phyloP scores from a whole-genome alignment of 768 basidiomycete genomes.

The Multifurca ochricompacta region DNA sequence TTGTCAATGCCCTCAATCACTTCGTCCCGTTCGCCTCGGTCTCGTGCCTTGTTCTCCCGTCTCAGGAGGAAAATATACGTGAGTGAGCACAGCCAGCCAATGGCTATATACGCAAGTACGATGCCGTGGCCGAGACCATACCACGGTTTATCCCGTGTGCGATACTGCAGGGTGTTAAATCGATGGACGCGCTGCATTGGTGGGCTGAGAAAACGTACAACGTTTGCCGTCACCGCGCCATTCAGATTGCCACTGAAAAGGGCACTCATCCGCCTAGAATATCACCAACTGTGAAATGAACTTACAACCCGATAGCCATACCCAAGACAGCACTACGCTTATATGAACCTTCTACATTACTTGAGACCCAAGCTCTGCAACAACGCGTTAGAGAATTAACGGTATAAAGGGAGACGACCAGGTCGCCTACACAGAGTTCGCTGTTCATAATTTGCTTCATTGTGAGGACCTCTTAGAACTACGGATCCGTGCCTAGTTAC shows the following conservation, averaged over 20 bases:
- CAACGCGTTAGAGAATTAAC: slow-evolving; percentile 10
- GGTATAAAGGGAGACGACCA: slow-evolving; percentile 11
- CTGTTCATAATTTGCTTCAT: slow-evolving; percentile 11
- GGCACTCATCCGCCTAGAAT: too few species aligned
- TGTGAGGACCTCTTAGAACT: not conserved
- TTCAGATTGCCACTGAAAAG: slow-evolving; percentile 49
- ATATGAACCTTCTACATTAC: slow-evolving; percentile 67
- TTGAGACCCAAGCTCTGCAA: slow-evolving; percentile 58
- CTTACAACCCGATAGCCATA: slow-evolving; percentile 54
- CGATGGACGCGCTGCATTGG: not conserved
- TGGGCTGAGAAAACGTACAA: slow-evolving; percentile 34
- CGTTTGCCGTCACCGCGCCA: slow-evolving; percentile 59
- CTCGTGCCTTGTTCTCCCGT: slow-evolving; percentile 53
- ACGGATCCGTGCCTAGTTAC: slow-evolving; percentile 20
- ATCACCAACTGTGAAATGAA: not conserved
- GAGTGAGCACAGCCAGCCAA: slow-evolving; percentile 50
- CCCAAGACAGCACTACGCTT: slow-evolving; percentile 64
- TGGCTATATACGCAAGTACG: slow-evolving; percentile 58
- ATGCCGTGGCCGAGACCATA: slow-evolving; percentile 64
- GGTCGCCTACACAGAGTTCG: slow-evolving; percentile 38
- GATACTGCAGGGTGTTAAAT: slow-evolving; percentile 41
- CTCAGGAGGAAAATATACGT: slow-evolving; percentile 41
- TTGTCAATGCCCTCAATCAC: slow-evolving; percentile 45
- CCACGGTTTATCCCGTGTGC: slow-evolving; percentile 55
- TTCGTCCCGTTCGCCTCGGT: slow-evolving; percentile 63